Evolutionary conservation across 202 grass and related monocot species (phyloP).

Genomic region (Dendrocalamus latiflorus): DNA sequence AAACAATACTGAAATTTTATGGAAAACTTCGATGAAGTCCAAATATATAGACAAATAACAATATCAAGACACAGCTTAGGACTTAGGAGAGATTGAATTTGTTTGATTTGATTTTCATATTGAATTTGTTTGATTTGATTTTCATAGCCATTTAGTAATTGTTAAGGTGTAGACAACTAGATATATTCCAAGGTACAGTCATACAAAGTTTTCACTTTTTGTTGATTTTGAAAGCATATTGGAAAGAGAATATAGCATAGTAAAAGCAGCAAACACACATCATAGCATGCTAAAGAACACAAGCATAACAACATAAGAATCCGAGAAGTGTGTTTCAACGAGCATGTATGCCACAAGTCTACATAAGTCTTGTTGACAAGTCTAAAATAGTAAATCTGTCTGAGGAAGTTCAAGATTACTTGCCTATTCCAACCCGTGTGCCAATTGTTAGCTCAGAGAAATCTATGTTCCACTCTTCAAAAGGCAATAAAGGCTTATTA

Average conservation of each 20-base stretch:
- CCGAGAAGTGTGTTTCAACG: neutral
- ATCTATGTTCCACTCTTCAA: constrained; percentile 99
- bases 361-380: neutral
- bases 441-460: constrained; percentile 97
- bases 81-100: neutral
- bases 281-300: constrained; percentile 11
- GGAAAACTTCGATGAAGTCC: neutral
- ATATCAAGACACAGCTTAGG: constrained; percentile 4
- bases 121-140: neutral
- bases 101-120: neutral
- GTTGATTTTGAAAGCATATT: neutral
- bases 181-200: neutral
- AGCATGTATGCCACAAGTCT: neutral
- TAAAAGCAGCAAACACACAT: constrained; percentile 7
- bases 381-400: neutral
- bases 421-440: constrained; percentile 97
- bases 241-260: constrained; percentile 3
- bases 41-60: neutral
- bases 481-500: constrained; percentile 83
- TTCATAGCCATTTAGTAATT: neutral
- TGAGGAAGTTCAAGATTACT: constrained; percentile 34
- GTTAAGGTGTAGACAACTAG: neutral
- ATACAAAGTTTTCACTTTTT: neutral
- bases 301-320: constrained; percentile 7
- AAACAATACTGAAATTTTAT: neutral